phyloP scores from a whole-genome alignment of 2,329 filamentous ascomycete species.

The Monilinia laxa region DNA sequence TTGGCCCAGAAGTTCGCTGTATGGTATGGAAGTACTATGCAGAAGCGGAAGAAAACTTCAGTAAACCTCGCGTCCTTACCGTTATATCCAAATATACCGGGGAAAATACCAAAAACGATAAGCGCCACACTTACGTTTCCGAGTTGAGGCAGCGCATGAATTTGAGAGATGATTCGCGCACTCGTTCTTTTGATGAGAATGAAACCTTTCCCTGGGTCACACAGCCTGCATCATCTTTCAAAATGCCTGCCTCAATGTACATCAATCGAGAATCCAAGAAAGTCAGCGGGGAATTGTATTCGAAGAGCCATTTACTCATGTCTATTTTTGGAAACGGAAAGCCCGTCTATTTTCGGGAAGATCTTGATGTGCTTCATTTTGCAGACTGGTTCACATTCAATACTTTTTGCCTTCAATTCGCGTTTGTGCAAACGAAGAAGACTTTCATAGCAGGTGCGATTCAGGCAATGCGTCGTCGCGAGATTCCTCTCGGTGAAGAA shows the following conservation, averaged over 20 bases:
- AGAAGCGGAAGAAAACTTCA: background rate
- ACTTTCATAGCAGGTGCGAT: background rate
- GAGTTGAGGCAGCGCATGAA: background rate
- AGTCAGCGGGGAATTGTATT: background rate
- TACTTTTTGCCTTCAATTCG: constrained; percentile 1
- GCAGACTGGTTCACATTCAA: constrained; percentile 9
- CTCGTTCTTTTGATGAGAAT: background rate
- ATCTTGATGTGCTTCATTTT: constrained; percentile 8
- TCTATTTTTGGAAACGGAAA: background rate
- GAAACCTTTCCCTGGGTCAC: background rate
- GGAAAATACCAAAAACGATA: background rate
- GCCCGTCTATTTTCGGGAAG: background rate
- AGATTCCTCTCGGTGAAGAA: background rate
- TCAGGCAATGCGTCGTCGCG: background rate
- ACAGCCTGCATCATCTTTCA: background rate
- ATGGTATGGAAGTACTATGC: constrained; percentile 1
- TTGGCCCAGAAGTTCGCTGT: background rate
- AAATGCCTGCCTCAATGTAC: background rate
- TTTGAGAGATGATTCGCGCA: background rate
- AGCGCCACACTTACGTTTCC: background rate
- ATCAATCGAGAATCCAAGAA: background rate
- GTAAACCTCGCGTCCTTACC: background rate
- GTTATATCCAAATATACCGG: background rate
- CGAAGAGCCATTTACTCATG: background rate
- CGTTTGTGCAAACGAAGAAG: background rate